Evolutionary conservation across 345 rosid genomes (phyloP), one percentile per base, ranked within the genome.

Genomic region (Populus deltoides): DNA sequence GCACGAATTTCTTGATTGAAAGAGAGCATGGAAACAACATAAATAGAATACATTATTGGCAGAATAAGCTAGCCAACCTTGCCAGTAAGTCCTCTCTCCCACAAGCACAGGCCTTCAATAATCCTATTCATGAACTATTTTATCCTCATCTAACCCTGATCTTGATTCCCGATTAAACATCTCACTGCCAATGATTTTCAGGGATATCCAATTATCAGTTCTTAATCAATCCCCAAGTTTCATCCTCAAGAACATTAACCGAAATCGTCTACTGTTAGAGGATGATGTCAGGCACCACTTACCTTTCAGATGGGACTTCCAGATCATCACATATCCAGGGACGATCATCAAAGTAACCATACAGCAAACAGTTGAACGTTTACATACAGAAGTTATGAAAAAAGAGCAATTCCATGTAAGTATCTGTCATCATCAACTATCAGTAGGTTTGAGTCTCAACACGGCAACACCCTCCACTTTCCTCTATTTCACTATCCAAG

Each of bases 41-140:
- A 38, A 45, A 74, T 2, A 8, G 27, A 74, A 47, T 59, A 66
- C 39, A 55, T 8, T 12, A 57, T 31, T 43, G 69, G 29, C n/a
- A 68, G 6, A 3, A 16, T 70, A 7, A 1, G 29, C 68, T 51
- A 61, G 74, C 71, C 31, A 76, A 92, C 99, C 99, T 93, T 93
- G 86, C 99, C 98, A 61, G 85, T 31, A 93, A 33, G 97, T 96
- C 83, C 85, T 88, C 68, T 93, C 97, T 20, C 98, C 98, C 67
- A 93, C 99, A 63, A 96, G 99, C 73, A 93, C 91, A 75, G 36
- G 59, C 59, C 59, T 53, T 53, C n/a, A 39, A 53, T 53, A 20
- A 53, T 53, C 59, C n/a, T 53, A 5, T 17, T 53, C 10, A 53
- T 8, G 59, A 2, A 53, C 24, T 53, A 20, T 7, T 53, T 17